Evolutionary conservation across 345 rosid species (phyloP).

Genomic region (Pelargonium nanum): DNA sequence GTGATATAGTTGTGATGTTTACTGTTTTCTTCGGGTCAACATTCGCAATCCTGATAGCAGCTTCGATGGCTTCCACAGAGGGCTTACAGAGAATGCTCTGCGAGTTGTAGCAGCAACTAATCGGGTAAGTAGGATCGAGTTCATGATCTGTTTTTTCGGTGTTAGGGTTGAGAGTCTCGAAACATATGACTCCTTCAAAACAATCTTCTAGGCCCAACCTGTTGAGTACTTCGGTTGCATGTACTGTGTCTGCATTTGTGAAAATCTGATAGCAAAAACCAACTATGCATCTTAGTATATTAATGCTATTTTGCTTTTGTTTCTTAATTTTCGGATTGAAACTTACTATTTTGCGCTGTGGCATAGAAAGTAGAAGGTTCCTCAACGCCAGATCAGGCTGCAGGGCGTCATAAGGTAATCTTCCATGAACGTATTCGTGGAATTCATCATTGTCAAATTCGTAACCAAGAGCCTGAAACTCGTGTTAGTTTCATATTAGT

Average conservation of each 20-base stretch:
- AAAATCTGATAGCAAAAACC: slow-evolving; percentile 39
- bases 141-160: no score
- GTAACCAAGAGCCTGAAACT: slow-evolving; percentile 62
- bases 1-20: slow-evolving; percentile 1
- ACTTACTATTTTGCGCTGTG: slow-evolving; percentile 71
- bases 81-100: slow-evolving; percentile 16
- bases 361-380: slow-evolving; percentile 74
- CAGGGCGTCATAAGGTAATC: slow-evolving; percentile 58
- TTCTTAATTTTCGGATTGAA: neutral
- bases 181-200: slow-evolving; percentile 71
- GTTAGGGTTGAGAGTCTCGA: slow-evolving; percentile 76
- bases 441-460: slow-evolving; percentile 79
- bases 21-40: slow-evolving; percentile 70
- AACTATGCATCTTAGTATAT: neutral
- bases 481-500: neutral
- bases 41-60: slow-evolving; percentile 26
- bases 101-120: no score
- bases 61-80: slow-evolving; percentile 14
- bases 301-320: neutral
- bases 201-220: slow-evolving; percentile 63
- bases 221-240: slow-evolving; percentile 36
- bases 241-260: slow-evolving; percentile 65
- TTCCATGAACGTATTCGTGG: slow-evolving; percentile 77
- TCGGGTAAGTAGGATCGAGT: no score
- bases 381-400: slow-evolving; percentile 63